Evolutionary conservation across 208 protist genomes (phyloP).

Genomic region (Crithidia fasciculata): DNA sequence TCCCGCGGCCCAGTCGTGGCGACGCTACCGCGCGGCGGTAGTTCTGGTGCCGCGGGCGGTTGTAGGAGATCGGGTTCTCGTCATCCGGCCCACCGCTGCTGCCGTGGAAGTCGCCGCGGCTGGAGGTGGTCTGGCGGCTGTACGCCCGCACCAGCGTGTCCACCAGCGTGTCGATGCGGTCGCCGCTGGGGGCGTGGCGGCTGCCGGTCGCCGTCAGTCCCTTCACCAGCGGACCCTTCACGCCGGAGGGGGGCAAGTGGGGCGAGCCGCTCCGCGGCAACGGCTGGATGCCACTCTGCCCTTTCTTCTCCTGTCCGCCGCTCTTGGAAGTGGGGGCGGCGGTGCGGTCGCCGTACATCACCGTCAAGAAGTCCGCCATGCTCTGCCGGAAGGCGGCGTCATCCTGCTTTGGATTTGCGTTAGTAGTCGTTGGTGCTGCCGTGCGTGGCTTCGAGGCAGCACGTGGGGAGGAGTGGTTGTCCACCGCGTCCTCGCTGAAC

Average conservation of each 20-base stretch:
- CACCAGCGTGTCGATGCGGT: constrained; percentile 47
- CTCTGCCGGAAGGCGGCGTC: constrained; percentile 34
- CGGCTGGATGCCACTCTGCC: neutral
- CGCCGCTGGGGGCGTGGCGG: constrained; percentile 5
- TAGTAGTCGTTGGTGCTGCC: neutral
- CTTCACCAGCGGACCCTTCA: constrained; percentile 19
- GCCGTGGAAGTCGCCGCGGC: constrained; percentile 20
- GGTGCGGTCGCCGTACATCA: constrained; percentile 41
- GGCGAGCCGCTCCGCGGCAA: neutral
- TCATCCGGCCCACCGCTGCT: constrained; percentile 8
- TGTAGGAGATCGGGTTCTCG: constrained; percentile 33
- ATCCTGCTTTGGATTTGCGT: neutral
- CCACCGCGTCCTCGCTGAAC: constrained; percentile 10
- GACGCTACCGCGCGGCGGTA: constrained; percentile 24
- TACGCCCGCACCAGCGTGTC: constrained; percentile 38
- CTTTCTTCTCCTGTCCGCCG: neutral
- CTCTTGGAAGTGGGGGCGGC: neutral
- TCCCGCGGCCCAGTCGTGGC: constrained; percentile 13
- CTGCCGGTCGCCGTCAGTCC: constrained; percentile 33
- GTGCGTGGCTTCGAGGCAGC: neutral
- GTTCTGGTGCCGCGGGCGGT: constrained; percentile 3
- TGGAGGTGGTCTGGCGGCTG: constrained; percentile 27
- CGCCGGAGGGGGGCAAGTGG: neutral
- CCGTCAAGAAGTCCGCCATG: constrained; percentile 48
- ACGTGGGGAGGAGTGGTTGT: neutral